phyloP scores from a whole-genome alignment of 2,329 filamentous ascomycete genomes.

The Tetracladium maxilliforme region DNA sequence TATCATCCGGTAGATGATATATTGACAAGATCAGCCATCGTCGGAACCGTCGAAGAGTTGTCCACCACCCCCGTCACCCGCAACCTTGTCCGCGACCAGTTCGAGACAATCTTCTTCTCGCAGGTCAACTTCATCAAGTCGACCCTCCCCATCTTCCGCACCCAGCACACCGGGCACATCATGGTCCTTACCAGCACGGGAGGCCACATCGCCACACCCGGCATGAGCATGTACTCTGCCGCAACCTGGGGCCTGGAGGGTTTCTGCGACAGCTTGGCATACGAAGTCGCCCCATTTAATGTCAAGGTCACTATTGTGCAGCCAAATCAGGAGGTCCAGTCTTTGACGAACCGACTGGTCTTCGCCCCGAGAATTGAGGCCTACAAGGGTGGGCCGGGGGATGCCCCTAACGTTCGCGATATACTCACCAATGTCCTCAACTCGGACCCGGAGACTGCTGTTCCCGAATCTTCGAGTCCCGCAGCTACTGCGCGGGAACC shows the following conservation, averaged over 20 bases:
- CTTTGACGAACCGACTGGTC: conserved; percentile 74
- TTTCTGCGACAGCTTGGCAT: conserved; percentile 88
- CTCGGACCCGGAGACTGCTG: conserved; percentile 49
- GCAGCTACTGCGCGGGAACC: background rate
- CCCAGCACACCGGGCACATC: conserved; percentile 75
- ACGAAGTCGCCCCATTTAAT: conserved; percentile 94
- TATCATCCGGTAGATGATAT: background rate
- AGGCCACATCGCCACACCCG: conserved; percentile 84
- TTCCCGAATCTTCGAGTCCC: conserved; percentile 8
- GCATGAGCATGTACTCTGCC: conserved; percentile 80
- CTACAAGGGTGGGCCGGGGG: conserved; percentile 54
- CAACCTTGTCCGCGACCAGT: conserved; percentile 76
- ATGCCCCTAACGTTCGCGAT: conserved; percentile 68
- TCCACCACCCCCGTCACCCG: conserved; percentile 57
- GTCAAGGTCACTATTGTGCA: conserved; percentile 93
- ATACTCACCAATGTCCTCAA: conserved; percentile 73
- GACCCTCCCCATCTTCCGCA: conserved; percentile 63
- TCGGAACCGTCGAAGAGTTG: conserved; percentile 85
- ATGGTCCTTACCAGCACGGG: conserved; percentile 82
- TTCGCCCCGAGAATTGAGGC: conserved; percentile 66
- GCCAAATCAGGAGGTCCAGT: conserved; percentile 82
- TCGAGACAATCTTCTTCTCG: conserved; percentile 89
- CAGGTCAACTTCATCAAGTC: conserved; percentile 95
- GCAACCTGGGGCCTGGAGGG: conserved; percentile 92
- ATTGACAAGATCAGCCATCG: conserved; percentile 46